phyloP scores from a whole-genome alignment of 2,329 filamentous ascomycete genomes.

The Kalaharituber pfeilii region DNA sequence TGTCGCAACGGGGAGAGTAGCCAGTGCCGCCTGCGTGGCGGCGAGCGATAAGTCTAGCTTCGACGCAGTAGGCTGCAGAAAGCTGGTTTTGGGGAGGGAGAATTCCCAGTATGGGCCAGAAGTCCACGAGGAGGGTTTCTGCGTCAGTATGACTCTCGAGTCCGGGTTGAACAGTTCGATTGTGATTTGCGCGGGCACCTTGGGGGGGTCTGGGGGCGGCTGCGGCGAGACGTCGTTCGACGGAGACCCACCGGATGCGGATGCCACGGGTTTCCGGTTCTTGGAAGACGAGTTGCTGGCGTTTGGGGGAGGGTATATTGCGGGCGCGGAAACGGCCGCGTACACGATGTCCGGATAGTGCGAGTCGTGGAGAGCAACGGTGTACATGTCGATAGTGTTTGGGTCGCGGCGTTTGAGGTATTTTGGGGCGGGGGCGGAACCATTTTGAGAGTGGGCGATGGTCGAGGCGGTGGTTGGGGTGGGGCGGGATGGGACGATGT shows the following conservation, averaged over 20 bases:
- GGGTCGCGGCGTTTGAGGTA: constrained; percentile 59
- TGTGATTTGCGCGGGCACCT: constrained; percentile 52
- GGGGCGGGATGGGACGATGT: constrained; percentile 24
- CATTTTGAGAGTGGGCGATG: constrained; percentile 48
- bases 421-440: constrained; percentile 59
- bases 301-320: constrained; percentile 65
- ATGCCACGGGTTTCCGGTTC: constrained; percentile 44
- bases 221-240: no score
- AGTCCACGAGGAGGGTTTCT: constrained; percentile 61
- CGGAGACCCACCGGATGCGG: constrained; percentile 16
- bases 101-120: constrained; percentile 67
- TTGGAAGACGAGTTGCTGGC: constrained; percentile 55
- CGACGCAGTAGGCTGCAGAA: constrained; percentile 61
- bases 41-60: constrained; percentile 42
- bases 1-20: constrained; percentile 16
- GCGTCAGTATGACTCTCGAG: constrained; percentile 54
- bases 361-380: constrained; percentile 67
- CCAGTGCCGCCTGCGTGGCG: constrained; percentile 7
- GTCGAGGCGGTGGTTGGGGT: constrained; percentile 30
- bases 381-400: constrained; percentile 74
- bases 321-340: constrained; percentile 66
- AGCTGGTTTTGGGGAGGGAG: constrained; percentile 72
- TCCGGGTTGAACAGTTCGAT: constrained; percentile 90
- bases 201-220: constrained; percentile 45
- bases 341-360: constrained; percentile 66